phyloP scores from a whole-genome alignment of 2,329 filamentous ascomycete genomes.

The Mycosphaerelloides madeirae region DNA sequence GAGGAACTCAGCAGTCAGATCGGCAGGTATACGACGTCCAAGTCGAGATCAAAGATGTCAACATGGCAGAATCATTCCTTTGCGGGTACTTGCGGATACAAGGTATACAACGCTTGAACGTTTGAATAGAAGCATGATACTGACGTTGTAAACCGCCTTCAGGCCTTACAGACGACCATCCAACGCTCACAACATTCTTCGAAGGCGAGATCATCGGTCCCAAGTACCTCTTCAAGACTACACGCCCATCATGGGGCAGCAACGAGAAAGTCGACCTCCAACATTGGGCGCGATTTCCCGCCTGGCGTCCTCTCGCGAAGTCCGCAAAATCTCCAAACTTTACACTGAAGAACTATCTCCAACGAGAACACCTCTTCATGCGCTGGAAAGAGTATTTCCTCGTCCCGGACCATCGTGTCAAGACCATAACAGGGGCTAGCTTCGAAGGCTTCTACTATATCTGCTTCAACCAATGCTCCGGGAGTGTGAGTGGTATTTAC shows the following conservation, averaged over 20 bases:
- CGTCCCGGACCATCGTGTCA: slow-evolving; percentile 87
- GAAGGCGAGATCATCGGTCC: slow-evolving; percentile 96
- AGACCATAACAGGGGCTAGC: slow-evolving; percentile 86
- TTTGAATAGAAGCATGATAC: background rate
- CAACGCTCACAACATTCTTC: slow-evolving; percentile 96
- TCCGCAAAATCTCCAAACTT: slow-evolving; percentile 56
- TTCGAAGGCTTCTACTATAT: slow-evolving; percentile 99
- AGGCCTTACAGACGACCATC: slow-evolving; percentile 93
- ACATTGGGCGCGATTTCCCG: slow-evolving; percentile 87
- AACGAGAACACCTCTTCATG: slow-evolving; percentile 93
- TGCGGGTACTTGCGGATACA: slow-evolving; percentile 95
- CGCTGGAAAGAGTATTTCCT: slow-evolving; percentile 98
- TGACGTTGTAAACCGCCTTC: slow-evolving; percentile 9
- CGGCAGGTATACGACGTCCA: slow-evolving; percentile 92
- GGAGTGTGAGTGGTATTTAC: slow-evolving; percentile 87
- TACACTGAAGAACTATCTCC: slow-evolving; percentile 63
- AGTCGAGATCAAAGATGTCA: slow-evolving; percentile 94
- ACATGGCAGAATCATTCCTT: slow-evolving; percentile 87
- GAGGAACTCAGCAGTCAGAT: slow-evolving; percentile 88
- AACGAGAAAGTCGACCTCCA: slow-evolving; percentile 85
- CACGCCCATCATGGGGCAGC: slow-evolving; percentile 85
- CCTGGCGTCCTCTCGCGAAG: slow-evolving; percentile 72
- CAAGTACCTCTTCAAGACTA: slow-evolving; percentile 90
- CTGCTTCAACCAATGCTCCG: slow-evolving; percentile 89
- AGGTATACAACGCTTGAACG: slow-evolving; percentile 53